A percentile compares a stretch with the other conserved stretches of the same genome.
These are phyloP conservation scores for Rhizomucor pusillus DNA, from an alignment of 371 early-diverging fungal genomes.

Conservation along the genomic window DNA sequence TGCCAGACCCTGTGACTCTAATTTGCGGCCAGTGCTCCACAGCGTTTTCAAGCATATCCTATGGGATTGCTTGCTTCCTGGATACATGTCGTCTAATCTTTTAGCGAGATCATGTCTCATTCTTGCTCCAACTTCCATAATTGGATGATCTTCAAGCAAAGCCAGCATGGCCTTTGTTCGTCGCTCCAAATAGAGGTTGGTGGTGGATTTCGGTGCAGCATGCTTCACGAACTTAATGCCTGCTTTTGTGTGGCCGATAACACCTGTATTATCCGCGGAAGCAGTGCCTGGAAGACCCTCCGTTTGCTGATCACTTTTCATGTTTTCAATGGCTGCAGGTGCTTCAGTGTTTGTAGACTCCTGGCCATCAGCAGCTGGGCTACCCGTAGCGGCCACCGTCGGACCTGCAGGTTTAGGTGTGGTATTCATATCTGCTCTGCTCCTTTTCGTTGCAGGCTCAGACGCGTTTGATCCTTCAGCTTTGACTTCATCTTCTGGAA, in stretches of 20 bases:
- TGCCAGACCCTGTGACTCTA: constrained; percentile 9
- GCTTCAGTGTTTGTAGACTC: too few species aligned
- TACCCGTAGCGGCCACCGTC: too few species aligned
- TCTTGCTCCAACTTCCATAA: constrained; percentile 13
- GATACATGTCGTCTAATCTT: constrained; percentile 5
- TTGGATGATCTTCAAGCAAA: constrained; percentile 15
- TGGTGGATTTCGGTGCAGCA: neutral
- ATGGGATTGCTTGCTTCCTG: neutral
- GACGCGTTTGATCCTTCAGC: neutral
- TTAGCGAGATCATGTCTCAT: neutral
- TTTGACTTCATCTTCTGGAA: neutral
- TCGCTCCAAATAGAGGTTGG: constrained; percentile 14
- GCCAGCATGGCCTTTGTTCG: constrained; percentile 19
- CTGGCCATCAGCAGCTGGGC: too few species aligned
- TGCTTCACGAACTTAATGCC: constrained; percentile 4
- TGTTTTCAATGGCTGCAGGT: too few species aligned
- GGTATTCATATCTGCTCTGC: too few species aligned
- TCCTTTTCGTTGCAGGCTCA: neutral
- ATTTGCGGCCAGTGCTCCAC: constrained; percentile 8
- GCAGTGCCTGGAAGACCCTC: too few species aligned
- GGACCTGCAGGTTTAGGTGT: too few species aligned
- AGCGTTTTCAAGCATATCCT: constrained; percentile 20
- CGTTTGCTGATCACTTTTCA: too few species aligned
- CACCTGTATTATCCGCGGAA: too few species aligned
- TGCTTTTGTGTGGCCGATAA: neutral